A percentile compares a stretch with the other conserved stretches of the same genome.
These are phyloP conservation scores for Linum usitatissimum DNA, from an alignment of 345 rosid genomes.

Conservation along the genomic window DNA sequence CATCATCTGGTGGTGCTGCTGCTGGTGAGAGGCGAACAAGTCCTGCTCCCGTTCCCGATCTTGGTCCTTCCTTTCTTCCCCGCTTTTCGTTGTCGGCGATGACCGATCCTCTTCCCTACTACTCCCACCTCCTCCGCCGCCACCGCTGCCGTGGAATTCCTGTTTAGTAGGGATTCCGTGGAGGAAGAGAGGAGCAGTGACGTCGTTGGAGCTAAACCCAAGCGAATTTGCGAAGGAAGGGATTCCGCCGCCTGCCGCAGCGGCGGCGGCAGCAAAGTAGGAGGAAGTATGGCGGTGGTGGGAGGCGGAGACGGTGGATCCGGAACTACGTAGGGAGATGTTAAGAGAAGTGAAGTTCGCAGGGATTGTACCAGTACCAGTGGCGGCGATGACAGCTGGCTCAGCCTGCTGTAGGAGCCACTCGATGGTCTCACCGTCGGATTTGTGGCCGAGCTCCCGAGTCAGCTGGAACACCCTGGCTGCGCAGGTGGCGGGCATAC, in stretches of 20 bases:
- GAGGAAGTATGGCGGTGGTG: conserved; percentile 44
- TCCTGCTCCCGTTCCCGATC: conserved; percentile 22
- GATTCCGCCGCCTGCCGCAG: conserved; percentile 13
- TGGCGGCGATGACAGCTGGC: conserved; percentile 82
- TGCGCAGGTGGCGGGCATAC: conserved; percentile 89
- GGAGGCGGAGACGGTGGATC: conserved; percentile 63
- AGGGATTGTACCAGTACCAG: conserved; percentile 89
- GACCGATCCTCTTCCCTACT: conserved; percentile 26
- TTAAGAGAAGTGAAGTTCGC: conserved; percentile 86
- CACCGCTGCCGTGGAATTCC: not conserved
- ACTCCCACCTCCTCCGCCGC: not conserved
- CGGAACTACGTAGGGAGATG: conserved; percentile 72
- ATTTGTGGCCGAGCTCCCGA: conserved; percentile 78
- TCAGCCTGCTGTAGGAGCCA: conserved; percentile 92
- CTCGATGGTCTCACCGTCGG: conserved; percentile 85
- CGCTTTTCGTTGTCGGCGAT: conserved; percentile 7
- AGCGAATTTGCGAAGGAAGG: conserved; percentile 20
- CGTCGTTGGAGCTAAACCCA: conserved; percentile 8
- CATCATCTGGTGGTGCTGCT: conserved; percentile 31
- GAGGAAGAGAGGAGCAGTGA: not conserved
- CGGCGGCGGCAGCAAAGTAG: conserved; percentile 23
- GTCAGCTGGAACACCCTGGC: conserved; percentile 93
- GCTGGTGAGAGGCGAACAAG: conserved; percentile 8
- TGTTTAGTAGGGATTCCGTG: not conserved
- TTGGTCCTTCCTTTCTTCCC: conserved; percentile 12